These are phyloP conservation scores for Vaccinium corymbosum DNA, from an alignment of 148 eudicot species.

Conservation along the genomic window DNA sequence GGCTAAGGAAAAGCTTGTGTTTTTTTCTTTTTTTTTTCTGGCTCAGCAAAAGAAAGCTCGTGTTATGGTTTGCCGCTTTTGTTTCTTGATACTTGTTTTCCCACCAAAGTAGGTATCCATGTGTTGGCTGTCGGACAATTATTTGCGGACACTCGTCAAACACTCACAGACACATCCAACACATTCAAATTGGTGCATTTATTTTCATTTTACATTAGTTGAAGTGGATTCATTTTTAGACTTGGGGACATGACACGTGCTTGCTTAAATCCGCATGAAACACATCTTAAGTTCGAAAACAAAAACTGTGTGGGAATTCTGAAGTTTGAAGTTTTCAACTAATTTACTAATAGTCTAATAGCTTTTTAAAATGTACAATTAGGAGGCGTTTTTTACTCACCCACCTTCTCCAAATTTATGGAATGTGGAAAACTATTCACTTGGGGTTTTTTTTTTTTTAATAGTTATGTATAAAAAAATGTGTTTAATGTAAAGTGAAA, in stretches of 20 bases:
- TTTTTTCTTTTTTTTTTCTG: too few relatives aligned
- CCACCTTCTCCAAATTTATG: not conserved
- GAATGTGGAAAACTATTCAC: not conserved
- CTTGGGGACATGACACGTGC: not conserved
- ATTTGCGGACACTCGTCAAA: not conserved
- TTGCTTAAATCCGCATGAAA: not conserved
- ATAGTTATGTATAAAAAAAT: too few relatives aligned
- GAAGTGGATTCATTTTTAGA: not conserved
- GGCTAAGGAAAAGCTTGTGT: not conserved
- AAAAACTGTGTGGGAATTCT: not conserved
- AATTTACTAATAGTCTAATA: not conserved
- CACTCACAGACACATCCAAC: not conserved
- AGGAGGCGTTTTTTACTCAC: not conserved
- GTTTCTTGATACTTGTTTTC: not conserved
- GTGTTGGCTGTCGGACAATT: not conserved
- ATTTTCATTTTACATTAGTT: not conserved
- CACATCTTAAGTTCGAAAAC: not conserved
- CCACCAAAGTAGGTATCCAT: not conserved
- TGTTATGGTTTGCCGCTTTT: not conserved
- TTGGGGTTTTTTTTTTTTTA: too few relatives aligned
- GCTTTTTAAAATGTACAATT: not conserved
- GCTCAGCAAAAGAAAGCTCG: not conserved
- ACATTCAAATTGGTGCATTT: not conserved
- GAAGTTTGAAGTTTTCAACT: not conserved
- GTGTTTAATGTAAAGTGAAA: not conserved